phyloP scores from a whole-genome alignment of 441 rosid genomes.

The Croton laevigatus region DNA sequence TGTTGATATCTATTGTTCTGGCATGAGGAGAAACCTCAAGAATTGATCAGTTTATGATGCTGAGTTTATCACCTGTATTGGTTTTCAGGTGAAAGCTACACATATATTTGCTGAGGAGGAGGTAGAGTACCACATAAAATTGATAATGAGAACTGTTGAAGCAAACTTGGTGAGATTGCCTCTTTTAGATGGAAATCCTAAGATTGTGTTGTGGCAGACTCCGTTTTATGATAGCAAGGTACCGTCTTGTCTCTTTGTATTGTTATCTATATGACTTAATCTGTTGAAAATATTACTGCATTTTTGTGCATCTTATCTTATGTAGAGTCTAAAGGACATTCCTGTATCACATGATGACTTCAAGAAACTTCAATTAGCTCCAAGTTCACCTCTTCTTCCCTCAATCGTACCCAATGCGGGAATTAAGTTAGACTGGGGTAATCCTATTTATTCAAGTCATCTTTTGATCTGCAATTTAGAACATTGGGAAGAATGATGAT shows the following conservation, averaged over 20 bases:
- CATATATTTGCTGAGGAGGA: constrained; percentile 67
- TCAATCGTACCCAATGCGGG: constrained; percentile 38
- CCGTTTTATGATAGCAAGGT: constrained; percentile 80
- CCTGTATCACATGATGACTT: constrained; percentile 61
- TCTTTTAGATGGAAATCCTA: constrained; percentile 30
- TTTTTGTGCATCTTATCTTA: constrained; percentile 5
- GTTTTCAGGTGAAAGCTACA: constrained; percentile 63
- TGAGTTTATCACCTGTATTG: constrained; percentile 20
- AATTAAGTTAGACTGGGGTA: constrained; percentile 70
- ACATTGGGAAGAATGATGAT: constrained; percentile 27
- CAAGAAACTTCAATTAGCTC: constrained; percentile 42
- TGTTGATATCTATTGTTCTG: constrained; percentile 20
- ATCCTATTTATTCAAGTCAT: constrained; percentile 18
- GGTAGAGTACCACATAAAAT: constrained; percentile 58
- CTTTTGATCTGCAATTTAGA: constrained; percentile 25
- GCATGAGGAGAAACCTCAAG: constrained; percentile 15
- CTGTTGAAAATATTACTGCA: background rate
- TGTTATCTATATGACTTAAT: constrained; percentile 8
- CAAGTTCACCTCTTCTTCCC: constrained; percentile 40
- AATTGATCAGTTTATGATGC: constrained; percentile 16
- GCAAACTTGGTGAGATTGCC: constrained; percentile 31
- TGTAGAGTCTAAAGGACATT: constrained; percentile 51
- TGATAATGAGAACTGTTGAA: constrained; percentile 39
- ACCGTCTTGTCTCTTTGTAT: constrained; percentile 9
- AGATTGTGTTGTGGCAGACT: constrained; percentile 53